Percentiles rank a stretch among this genome's conserved stretches.
Evolutionary conservation across 441 rosid genomes (phyloP).

Genomic region (Isatis lusitanica): DNA sequence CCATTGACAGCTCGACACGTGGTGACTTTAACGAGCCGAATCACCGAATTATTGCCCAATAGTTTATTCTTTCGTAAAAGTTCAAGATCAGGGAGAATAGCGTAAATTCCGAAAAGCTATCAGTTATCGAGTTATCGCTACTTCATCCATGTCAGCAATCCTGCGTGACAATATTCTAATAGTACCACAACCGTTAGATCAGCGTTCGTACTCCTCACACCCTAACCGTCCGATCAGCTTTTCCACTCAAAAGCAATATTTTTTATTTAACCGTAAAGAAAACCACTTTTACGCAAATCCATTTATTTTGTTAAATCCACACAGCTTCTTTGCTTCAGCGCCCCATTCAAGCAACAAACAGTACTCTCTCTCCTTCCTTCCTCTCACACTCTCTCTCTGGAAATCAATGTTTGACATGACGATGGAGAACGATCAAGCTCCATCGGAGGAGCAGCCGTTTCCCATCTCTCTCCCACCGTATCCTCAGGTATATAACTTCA

Average conservation of each 20-base stretch:
- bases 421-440: conserved; percentile 28
- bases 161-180: conserved; percentile 2
- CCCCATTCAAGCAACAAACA: conserved; percentile 26
- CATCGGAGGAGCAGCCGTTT: background rate
- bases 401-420: conserved; percentile 15
- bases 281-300: background rate
- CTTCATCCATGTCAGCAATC: conserved; percentile 43
- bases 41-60: conserved; percentile 4
- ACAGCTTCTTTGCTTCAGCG: conserved; percentile 15
- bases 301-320: background rate
- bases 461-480: conserved; percentile 29
- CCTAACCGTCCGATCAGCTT: conserved; percentile 43
- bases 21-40: background rate
- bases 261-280: background rate
- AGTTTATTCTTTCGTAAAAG: background rate
- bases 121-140: background rate
- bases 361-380: conserved; percentile 5
- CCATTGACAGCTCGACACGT: background rate
- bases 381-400: background rate
- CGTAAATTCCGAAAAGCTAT: background rate
- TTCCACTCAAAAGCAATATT: background rate
- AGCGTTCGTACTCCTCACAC: background rate
- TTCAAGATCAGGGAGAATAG: background rate
- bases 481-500: conserved; percentile 24
- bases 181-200: conserved; percentile 48